phyloP scores from a whole-genome alignment of 495 filamentous ascomycete species.

The Xylaria bambusicola region DNA sequence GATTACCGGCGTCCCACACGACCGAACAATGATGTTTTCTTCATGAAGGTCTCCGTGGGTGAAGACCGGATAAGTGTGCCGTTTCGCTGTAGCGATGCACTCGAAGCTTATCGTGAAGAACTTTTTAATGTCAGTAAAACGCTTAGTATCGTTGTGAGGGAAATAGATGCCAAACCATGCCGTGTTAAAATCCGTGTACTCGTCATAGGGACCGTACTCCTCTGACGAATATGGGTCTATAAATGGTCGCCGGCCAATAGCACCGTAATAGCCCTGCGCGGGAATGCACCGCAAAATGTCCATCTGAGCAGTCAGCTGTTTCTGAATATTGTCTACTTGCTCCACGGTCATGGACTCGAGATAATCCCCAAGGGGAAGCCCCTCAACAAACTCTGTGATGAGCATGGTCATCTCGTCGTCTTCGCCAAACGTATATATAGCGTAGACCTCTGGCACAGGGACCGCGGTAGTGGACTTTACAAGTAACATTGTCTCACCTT shows the following conservation, averaged over 20 bases:
- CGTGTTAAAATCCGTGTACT: background rate
- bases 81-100: background rate
- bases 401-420: background rate
- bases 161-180: background rate
- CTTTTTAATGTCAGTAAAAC: background rate
- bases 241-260: conserved; percentile 1
- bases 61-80: background rate
- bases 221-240: background rate
- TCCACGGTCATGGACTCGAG: background rate
- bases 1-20: background rate
- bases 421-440: conserved; percentile 27
- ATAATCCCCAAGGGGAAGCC: background rate
- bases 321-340: background rate
- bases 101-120: background rate
- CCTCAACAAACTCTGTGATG: conserved; percentile 17
- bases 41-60: conserved; percentile 4
- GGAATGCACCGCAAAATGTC: conserved; percentile 19
- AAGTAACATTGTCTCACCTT: conserved; percentile 46
- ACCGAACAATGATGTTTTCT: background rate
- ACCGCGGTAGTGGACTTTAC: conserved; percentile 35
- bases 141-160: no score
- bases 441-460: conserved; percentile 40
- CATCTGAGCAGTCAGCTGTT: conserved; percentile 14
- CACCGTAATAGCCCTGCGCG: conserved; percentile 9
- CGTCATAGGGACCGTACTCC: background rate